Percentiles rank a stretch among this genome's conserved stretches.
These are phyloP conservation scores for Debaryomycetaceae sp. DNA, from an alignment of 1,139 yeast species.

Conservation along the genomic window DNA sequence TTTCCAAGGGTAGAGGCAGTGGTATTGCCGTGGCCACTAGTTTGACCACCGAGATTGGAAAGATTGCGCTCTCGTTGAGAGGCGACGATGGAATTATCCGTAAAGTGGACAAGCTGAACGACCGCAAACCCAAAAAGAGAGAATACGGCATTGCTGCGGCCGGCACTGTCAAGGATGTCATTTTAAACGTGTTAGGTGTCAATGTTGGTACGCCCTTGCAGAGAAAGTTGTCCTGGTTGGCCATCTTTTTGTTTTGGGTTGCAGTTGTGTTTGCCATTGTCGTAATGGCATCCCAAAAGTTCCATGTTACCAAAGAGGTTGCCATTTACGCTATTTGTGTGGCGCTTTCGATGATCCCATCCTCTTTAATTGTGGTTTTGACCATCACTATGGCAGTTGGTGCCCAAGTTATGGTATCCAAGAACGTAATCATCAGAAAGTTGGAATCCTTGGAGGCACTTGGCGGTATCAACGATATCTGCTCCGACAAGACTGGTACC, in stretches of 20 bases:
- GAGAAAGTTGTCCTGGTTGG: constrained; percentile 42
- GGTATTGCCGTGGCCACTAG: constrained; percentile 47
- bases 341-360: constrained; percentile 52
- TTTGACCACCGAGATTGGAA: constrained; percentile 45
- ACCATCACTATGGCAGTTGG: constrained; percentile 49
- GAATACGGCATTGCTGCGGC: constrained; percentile 48
- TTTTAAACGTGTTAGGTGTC: constrained; percentile 32
- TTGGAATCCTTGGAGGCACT: constrained; percentile 45
- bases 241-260: constrained; percentile 34
- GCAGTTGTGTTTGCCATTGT: constrained; percentile 36
- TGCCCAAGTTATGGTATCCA: constrained; percentile 43
- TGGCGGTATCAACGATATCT: constrained; percentile 48
- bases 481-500: constrained; percentile 55
- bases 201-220: constrained; percentile 44
- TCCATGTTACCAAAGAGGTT: constrained; percentile 37
- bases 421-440: constrained; percentile 43
- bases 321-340: constrained; percentile 40
- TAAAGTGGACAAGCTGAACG: constrained; percentile 13
- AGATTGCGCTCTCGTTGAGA: constrained; percentile 35
- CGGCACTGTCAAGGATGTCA: constrained; percentile 42
- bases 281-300: constrained; percentile 33
- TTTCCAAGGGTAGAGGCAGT: constrained; percentile 43
- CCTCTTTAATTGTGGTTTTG: constrained; percentile 51
- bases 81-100: constrained; percentile 11
- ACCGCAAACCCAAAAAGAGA: constrained; percentile 24